phyloP scores from a whole-genome alignment of 352 stramenopile genomes.

The Thalassiosira hispida region DNA sequence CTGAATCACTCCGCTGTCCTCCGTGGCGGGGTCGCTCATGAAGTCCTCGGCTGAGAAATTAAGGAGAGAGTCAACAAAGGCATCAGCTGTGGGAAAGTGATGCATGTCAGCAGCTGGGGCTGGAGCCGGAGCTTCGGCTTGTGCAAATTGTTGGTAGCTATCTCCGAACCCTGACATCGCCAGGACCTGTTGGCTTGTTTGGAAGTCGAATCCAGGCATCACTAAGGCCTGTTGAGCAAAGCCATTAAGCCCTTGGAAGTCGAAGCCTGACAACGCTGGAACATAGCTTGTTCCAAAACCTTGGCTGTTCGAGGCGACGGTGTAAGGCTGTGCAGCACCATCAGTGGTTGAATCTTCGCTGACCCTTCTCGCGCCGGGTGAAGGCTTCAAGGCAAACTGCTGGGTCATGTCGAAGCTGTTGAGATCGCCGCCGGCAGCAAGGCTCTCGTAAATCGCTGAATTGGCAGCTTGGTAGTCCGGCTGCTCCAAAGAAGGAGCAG shows the following conservation, averaged over 20 bases:
- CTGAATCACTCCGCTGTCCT: too few species aligned
- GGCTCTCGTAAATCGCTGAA: not conserved
- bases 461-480: conserved; percentile 4
- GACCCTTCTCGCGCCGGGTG: conserved; percentile 17
- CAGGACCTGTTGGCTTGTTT: conserved; percentile 8
- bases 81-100: too few species aligned
- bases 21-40: too few species aligned
- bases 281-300: not conserved
- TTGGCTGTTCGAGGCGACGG: conserved; percentile 11
- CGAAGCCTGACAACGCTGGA: not conserved
- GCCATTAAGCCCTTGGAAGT: not conserved
- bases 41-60: too few species aligned
- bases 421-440: not conserved
- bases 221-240: conserved; percentile 3
- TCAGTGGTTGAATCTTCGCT: conserved; percentile 15
- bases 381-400: conserved; percentile 20
- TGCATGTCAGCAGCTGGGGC: too few species aligned
- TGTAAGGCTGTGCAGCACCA: not conserved
- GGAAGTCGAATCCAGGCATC: conserved; percentile 7
- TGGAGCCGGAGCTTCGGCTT: not conserved
- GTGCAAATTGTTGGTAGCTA: too few species aligned
- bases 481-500: not conserved
- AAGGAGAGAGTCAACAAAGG: too few species aligned
- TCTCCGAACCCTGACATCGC: conserved; percentile 5
- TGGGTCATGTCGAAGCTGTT: conserved; percentile 2